A percentile compares a stretch with the other conserved stretches of the same genome.
These are phyloP conservation scores for Bruguiera hainesii DNA, from an alignment of 441 rosid genomes.

Conservation along the genomic window DNA sequence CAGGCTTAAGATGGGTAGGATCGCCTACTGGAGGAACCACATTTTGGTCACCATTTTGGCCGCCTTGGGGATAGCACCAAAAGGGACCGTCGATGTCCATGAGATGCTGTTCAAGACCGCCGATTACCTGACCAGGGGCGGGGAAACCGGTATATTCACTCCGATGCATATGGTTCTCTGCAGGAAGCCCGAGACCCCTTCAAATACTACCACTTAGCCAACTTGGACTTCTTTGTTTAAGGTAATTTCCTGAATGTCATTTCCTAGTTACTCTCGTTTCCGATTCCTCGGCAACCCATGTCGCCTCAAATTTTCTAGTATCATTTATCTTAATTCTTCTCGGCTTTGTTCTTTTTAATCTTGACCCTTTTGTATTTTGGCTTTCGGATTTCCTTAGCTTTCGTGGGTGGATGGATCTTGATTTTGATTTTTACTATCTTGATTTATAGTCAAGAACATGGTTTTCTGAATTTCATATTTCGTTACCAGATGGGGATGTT, in stretches of 20 bases:
- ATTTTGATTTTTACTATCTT: no score
- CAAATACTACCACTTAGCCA: conserved; percentile 18
- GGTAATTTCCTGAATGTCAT: conserved; percentile 3
- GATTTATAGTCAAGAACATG: no score
- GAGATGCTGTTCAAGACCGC: conserved; percentile 92
- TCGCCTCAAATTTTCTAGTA: not conserved
- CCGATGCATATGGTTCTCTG: conserved; percentile 96
- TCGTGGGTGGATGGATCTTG: conserved; percentile 6
- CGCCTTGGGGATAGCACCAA: conserved; percentile 72
- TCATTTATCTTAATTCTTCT: not conserved
- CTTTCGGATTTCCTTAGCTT: conserved; percentile 16
- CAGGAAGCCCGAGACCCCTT: conserved; percentile 57
- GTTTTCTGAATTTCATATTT: no score
- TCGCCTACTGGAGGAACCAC: conserved; percentile 95
- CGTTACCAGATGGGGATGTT: no score
- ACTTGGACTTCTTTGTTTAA: not conserved
- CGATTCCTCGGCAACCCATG: not conserved
- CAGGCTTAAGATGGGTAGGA: conserved; percentile 73
- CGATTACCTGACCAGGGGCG: conserved; percentile 73
- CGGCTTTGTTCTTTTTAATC: conserved; percentile 11
- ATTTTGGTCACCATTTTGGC: conserved; percentile 59
- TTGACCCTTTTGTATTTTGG: conserved; percentile 14
- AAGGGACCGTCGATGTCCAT: conserved; percentile 88
- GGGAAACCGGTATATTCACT: conserved; percentile 76
- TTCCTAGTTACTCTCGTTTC: conserved; percentile 12